phyloP scores from a whole-genome alignment of 768 basidiomycete species.

The Sporobolomyces phaffii region DNA sequence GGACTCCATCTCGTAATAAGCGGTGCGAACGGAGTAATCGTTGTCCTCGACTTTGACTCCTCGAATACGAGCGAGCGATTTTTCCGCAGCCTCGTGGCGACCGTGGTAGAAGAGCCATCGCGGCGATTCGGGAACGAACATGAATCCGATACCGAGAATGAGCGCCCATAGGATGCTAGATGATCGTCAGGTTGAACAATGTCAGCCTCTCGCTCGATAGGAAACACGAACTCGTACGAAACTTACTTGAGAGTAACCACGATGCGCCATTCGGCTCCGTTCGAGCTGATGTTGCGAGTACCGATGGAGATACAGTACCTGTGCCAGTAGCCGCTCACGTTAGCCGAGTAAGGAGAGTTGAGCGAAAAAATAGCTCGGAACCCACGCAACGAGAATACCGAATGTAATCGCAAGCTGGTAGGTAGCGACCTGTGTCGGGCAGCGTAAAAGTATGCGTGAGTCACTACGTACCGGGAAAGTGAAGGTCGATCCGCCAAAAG shows the following conservation, averaged over 20 bases:
- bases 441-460: too few species aligned
- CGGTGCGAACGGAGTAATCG: slow-evolving; percentile 40
- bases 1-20: slow-evolving; percentile 54
- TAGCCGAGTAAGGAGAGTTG: too few species aligned
- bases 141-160: slow-evolving; percentile 60
- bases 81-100: slow-evolving; percentile 53
- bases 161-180: slow-evolving; percentile 60
- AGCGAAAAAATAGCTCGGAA: too few species aligned
- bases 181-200: too few species aligned
- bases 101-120: slow-evolving; percentile 58
- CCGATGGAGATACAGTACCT: slow-evolving; percentile 65
- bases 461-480: too few species aligned
- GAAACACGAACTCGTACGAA: slow-evolving; percentile 49
- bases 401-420: slow-evolving; percentile 46
- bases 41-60: slow-evolving; percentile 32
- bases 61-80: slow-evolving; percentile 45
- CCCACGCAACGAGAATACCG: slow-evolving; percentile 61
- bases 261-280: slow-evolving; percentile 58
- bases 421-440: slow-evolving; percentile 28
- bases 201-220: too few species aligned
- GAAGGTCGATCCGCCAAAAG: too few species aligned
- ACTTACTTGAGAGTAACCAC: slow-evolving; percentile 53
- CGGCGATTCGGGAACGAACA: slow-evolving; percentile 65
- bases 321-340: too few species aligned
- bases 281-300: slow-evolving; percentile 52